phyloP scores from a whole-genome alignment of 2,329 filamentous ascomycete genomes.

The Neoscytalidium dimidiatum region DNA sequence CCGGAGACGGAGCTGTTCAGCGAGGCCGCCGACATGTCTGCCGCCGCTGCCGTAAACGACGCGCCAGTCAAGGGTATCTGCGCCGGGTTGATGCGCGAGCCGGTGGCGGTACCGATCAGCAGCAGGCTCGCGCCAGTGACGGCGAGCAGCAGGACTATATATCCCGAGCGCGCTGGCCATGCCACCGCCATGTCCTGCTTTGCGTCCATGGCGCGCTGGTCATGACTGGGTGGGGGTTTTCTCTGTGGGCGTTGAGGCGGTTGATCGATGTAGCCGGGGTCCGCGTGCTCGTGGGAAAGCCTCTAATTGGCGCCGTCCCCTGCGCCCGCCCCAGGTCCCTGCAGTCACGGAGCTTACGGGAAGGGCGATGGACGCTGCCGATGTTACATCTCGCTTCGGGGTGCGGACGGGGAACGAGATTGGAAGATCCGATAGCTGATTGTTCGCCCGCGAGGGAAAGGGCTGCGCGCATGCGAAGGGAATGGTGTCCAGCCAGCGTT shows the following conservation, averaged over 20 bases:
- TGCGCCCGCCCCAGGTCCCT: background rate
- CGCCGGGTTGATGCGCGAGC: background rate
- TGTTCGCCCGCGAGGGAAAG: no score
- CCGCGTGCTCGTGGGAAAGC: slow-evolving; percentile 2
- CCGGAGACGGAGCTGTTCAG: slow-evolving; percentile 13
- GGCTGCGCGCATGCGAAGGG: no score
- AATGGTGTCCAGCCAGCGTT: no score
- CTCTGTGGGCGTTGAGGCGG: background rate
- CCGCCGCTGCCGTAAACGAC: background rate
- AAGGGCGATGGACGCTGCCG: background rate
- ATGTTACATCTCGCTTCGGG: slow-evolving; percentile 4
- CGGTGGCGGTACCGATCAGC: background rate
- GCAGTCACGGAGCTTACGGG: background rate
- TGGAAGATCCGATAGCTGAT: background rate
- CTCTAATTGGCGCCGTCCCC: background rate
- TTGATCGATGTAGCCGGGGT: background rate
- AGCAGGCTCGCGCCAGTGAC: background rate
- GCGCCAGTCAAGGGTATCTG: background rate
- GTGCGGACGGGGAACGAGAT: background rate
- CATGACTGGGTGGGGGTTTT: background rate
- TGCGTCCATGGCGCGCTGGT: background rate
- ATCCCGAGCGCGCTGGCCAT: background rate
- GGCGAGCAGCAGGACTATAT: background rate
- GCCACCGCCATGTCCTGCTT: background rate
- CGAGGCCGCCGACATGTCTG: slow-evolving; percentile 1